Evolutionary conservation across 495 filamentous ascomycete species (phyloP).

Genomic region (Tuber microsphaerosporum): DNA sequence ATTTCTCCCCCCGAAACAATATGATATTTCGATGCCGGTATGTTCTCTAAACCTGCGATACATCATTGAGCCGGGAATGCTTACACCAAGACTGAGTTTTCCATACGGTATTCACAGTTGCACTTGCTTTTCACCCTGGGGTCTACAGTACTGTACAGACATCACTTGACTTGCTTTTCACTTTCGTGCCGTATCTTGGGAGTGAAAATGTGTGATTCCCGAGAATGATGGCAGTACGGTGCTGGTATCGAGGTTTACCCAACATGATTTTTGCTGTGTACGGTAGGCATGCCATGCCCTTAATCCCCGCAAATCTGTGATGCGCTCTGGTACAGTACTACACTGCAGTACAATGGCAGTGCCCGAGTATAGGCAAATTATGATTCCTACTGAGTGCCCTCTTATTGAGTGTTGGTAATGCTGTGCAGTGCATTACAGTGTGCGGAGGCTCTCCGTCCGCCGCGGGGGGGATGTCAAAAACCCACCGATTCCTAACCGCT

Average conservation of each 20-base stretch:
- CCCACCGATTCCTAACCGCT: not conserved
- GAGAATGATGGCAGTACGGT: not conserved
- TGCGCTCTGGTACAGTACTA: not conserved
- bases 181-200: constrained; percentile 2
- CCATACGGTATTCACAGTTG: not conserved
- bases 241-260: constrained; percentile 33
- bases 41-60: not conserved
- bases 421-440: not conserved
- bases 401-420: not conserved
- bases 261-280: constrained; percentile 11
- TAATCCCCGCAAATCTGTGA: not conserved
- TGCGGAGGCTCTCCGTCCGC: not conserved
- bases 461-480: not conserved
- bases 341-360: not conserved
- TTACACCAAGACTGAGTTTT: constrained; percentile 6
- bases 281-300: not conserved
- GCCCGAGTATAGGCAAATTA: not conserved
- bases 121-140: constrained; percentile 6
- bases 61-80: not conserved
- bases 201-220: constrained; percentile 19
- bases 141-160: constrained; percentile 27
- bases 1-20: not conserved
- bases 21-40: not conserved
- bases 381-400: not conserved
- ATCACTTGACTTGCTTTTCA: constrained; percentile 20